Evolutionary conservation across 208 protist species (phyloP).

Genomic region (Trypanosoma avium): DNA sequence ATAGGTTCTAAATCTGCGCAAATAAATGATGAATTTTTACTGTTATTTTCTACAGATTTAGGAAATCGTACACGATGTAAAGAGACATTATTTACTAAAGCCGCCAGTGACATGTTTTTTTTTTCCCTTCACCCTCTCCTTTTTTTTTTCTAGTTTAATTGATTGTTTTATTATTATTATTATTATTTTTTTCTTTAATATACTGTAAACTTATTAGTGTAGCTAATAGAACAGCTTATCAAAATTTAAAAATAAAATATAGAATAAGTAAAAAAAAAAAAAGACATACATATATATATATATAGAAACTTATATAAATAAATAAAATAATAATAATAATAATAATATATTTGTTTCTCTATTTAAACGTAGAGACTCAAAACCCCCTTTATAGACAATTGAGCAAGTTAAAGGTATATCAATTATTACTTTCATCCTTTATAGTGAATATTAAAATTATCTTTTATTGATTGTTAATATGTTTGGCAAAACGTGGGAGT

Average conservation of each 20-base stretch:
- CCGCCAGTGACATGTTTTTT: not conserved
- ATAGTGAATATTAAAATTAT: constrained; percentile 5
- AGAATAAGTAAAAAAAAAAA: constrained; percentile 21
- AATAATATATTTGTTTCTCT: too few species aligned
- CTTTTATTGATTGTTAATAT: constrained; percentile 61
- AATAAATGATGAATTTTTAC: not conserved
- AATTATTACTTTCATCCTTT: too few species aligned
- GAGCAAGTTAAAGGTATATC: too few species aligned
- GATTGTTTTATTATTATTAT: too few species aligned
- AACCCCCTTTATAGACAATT: too few species aligned
- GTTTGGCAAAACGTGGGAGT: constrained; percentile 71
- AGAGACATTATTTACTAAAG: constrained; percentile 19
- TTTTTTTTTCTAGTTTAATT: too few species aligned
- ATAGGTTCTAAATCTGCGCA: constrained; percentile 15
- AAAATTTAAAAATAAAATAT: not conserved
- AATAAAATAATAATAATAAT: constrained; percentile 3
- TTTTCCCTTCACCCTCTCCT: too few species aligned
- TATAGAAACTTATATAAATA: constrained; percentile 17
- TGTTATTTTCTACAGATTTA: not conserved
- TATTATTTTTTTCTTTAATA: too few species aligned
- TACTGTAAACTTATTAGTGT: too few species aligned
- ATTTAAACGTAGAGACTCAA: too few species aligned
- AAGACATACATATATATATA: constrained; percentile 23
- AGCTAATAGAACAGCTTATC: too few species aligned
- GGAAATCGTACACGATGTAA: constrained; percentile 18